Base-by-base conservation (phyloP, 2,329 filamentous ascomycete species). In the Seiridium unicorne region DNA sequence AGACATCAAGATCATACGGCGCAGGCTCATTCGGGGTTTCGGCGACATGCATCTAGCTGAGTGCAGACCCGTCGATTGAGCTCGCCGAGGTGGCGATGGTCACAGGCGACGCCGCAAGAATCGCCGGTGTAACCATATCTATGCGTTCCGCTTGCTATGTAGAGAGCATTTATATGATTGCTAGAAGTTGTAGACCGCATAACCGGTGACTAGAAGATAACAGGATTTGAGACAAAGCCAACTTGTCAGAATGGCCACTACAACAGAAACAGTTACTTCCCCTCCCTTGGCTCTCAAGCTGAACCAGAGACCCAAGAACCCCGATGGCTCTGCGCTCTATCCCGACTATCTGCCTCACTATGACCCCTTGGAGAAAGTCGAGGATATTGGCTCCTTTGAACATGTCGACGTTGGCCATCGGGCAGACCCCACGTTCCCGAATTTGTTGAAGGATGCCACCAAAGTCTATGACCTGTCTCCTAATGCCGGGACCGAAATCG, bases 321-420 rank as follows among this genome's bases (percentile, higher is more conserved):
- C 51, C 34, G 62, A 64, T 38, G 61, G 59, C 26, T 62, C 60
- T 7, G 57, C 62, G 35, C 56, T 62, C 26, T 65, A 62, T 35
- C 64, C 62, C 8, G 64, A 64, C 55, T 64, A 61, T 38, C 60
- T 65, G 44, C 64, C 64, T 5, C 64, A 61, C 55, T 65, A 65
- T 44, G 64, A 65, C 44, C 62, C 64, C 1, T 55, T 64, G 10
- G 64, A 64, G 49, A 65, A 65, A 53, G 64, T 64, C 31, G 61
- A 63, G 11, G 63, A 64, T 44, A 31, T 64, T 5, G 60, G 60
- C 4, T 34, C 51, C 38, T 63, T 67, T 48, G 62, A 65, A 13
- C 58, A 63, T 35, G 18, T 31, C 38, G 53, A 55, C 40, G 36
- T 40, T 5, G 53, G 53, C 6, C 53, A 55, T 40, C 53, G 53